Conservation (phyloP, 164 flowering plant species). For the Umbilicus rupestris region DNA sequence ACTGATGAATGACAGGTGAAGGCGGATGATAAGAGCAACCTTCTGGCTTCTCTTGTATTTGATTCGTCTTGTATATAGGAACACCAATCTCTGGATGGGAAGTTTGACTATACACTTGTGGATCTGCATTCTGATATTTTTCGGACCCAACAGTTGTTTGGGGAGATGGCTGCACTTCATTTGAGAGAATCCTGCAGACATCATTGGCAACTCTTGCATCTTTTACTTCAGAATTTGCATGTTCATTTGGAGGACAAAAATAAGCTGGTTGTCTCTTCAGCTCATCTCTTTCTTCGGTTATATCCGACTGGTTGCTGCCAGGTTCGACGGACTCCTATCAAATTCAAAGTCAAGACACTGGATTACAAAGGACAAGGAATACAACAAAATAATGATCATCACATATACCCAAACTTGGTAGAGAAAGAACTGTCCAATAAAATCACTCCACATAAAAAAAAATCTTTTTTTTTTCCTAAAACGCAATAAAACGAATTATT, state of each 20-base stretch:
- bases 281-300: constrained; percentile 67
- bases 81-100: constrained; percentile 22
- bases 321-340: constrained; percentile 68
- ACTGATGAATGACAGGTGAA: constrained; percentile 12
- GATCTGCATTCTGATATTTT: constrained; percentile 15
- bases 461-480: no score
- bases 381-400: not conserved
- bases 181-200: constrained; percentile 13
- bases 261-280: constrained; percentile 20
- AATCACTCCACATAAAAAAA: no score
- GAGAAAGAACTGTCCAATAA: no score
- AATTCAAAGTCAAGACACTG: constrained; percentile 9
- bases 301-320: constrained; percentile 69
- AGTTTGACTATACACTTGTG: constrained; percentile 16
- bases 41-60: constrained; percentile 16
- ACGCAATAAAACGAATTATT: no score
- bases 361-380: not conserved
- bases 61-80: constrained; percentile 18
- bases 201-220: constrained; percentile 13
- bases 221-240: constrained; percentile 15
- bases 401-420: no score
- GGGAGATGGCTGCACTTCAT: constrained; percentile 13
- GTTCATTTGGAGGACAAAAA: constrained; percentile 17
- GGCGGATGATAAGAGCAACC: constrained; percentile 8
- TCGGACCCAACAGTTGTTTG: constrained; percentile 12